Evolutionary conservation across 768 basidiomycete species (phyloP).

Genomic region (Porphyrellus cyaneotinctus): DNA sequence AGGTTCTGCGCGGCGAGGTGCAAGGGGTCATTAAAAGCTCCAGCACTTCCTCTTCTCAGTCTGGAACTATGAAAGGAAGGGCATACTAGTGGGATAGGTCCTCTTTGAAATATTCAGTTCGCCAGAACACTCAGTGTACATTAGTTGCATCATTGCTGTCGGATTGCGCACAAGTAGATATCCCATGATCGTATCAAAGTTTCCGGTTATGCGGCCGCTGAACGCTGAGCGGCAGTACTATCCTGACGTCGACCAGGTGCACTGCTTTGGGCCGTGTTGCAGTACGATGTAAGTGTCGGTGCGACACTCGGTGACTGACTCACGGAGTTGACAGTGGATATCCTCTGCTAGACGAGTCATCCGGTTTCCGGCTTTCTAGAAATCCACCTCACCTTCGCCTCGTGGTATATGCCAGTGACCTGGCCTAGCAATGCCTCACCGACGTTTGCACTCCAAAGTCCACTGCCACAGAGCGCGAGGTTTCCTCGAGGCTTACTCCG

Average conservation of each 20-base stretch:
- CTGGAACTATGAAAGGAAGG: constrained; percentile 21
- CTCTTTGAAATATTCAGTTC: background rate
- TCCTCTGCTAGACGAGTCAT: background rate
- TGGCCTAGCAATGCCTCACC: constrained; percentile 9
- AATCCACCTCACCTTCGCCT: constrained; percentile 20
- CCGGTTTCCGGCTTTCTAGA: background rate
- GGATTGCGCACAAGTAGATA: constrained; percentile 7
- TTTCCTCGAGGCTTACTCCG: constrained; percentile 28
- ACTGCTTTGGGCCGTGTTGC: no score
- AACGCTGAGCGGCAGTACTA: no score
- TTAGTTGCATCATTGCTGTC: constrained; percentile 12
- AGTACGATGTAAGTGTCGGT: no score
- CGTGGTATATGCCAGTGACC: constrained; percentile 13
- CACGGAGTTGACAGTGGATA: no score
- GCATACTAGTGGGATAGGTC: constrained; percentile 8
- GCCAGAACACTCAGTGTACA: constrained; percentile 22
- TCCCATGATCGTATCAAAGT: background rate
- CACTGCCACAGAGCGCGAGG: constrained; percentile 26
- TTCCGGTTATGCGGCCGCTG: no score
- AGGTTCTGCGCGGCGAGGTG: constrained; percentile 4
- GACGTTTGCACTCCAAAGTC: constrained; percentile 2
- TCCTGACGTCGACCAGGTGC: no score
- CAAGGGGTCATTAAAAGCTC: constrained; percentile 19
- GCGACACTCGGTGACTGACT: no score
- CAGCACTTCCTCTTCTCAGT: constrained; percentile 26